Evolutionary conservation across 805 yeast species (phyloP).

Genomic region (Suhomyces kilbournensis): DNA sequence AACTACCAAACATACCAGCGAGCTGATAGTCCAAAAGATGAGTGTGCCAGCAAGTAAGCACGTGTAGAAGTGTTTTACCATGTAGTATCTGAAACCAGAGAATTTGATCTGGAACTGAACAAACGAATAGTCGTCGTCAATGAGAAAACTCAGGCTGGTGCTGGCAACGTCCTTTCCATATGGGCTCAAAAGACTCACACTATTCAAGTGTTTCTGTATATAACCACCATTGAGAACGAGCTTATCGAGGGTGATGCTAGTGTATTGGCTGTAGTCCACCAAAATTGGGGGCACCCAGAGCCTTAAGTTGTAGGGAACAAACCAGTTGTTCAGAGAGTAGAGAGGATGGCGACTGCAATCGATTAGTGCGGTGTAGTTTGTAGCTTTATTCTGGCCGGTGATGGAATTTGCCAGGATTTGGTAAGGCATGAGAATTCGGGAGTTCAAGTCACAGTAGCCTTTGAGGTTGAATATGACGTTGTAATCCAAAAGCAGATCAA

Average conservation of each 20-base stretch:
- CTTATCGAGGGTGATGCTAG: conserved; percentile 10
- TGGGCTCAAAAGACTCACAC: background rate
- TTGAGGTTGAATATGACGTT: conserved; percentile 14
- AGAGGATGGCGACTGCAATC: conserved; percentile 9
- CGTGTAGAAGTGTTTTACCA: conserved; percentile 19
- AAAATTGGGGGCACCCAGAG: conserved; percentile 37
- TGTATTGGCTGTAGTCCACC: conserved; percentile 17
- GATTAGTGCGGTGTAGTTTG: background rate
- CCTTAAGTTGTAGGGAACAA: conserved; percentile 35
- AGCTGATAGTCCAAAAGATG: conserved; percentile 19
- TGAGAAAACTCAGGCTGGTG: background rate
- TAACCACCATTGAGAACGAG: conserved; percentile 5
- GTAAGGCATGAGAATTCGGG: background rate
- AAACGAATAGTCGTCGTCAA: conserved; percentile 8
- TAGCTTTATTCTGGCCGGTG: background rate
- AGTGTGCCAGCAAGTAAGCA: conserved; percentile 17
- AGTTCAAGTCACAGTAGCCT: background rate
- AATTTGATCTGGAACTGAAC: conserved; percentile 18
- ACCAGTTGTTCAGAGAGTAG: conserved; percentile 27
- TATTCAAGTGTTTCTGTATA: background rate
- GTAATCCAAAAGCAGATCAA: conserved; percentile 18
- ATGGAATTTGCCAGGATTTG: background rate
- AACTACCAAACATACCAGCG: conserved; percentile 15
- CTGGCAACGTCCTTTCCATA: background rate
- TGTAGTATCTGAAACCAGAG: conserved; percentile 24